Conservation (phyloP, 2,329 filamentous ascomycete species). For the Hypoxylon sp. region DNA sequence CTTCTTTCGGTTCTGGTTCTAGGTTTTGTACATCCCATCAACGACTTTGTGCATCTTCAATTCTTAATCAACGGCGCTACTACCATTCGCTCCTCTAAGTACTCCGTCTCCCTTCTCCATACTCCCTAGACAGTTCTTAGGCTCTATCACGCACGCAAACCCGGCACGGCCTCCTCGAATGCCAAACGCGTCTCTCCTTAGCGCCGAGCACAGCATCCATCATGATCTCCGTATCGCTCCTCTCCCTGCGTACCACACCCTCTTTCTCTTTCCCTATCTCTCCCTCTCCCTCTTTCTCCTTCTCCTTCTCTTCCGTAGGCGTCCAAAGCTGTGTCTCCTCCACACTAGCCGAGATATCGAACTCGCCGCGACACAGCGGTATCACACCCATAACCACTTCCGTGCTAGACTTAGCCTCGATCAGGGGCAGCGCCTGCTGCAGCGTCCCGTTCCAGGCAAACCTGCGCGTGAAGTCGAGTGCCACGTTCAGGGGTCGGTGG, state of each 20-base stretch:
- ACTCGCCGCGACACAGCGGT: slow-evolving; percentile 82
- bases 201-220: slow-evolving; percentile 70
- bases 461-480: slow-evolving; percentile 84
- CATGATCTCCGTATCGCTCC: slow-evolving; percentile 69
- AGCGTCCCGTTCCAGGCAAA: slow-evolving; percentile 88
- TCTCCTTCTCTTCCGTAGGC: slow-evolving; percentile 47
- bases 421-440: slow-evolving; percentile 76
- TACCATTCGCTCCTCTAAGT: background rate
- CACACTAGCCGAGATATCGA: slow-evolving; percentile 83
- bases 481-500: slow-evolving; percentile 77
- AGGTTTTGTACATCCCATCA: slow-evolving; percentile 24
- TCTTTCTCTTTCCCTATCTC: background rate
- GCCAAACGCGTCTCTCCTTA: slow-evolving; percentile 74
- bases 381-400: slow-evolving; percentile 78
- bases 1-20: slow-evolving; percentile 7
- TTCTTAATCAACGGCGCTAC: background rate
- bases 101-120: background rate
- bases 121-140: slow-evolving; percentile 2
- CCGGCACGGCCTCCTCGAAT: slow-evolving; percentile 69
- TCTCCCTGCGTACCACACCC: slow-evolving; percentile 34
- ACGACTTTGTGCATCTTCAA: background rate
- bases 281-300: background rate
- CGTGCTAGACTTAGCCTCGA: slow-evolving; percentile 70
- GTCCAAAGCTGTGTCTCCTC: slow-evolving; percentile 78
- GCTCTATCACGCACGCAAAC: slow-evolving; percentile 65